These are phyloP conservation scores for Crotalaria pallida DNA, from an alignment of 306 rosid species.

Conservation along the genomic window DNA sequence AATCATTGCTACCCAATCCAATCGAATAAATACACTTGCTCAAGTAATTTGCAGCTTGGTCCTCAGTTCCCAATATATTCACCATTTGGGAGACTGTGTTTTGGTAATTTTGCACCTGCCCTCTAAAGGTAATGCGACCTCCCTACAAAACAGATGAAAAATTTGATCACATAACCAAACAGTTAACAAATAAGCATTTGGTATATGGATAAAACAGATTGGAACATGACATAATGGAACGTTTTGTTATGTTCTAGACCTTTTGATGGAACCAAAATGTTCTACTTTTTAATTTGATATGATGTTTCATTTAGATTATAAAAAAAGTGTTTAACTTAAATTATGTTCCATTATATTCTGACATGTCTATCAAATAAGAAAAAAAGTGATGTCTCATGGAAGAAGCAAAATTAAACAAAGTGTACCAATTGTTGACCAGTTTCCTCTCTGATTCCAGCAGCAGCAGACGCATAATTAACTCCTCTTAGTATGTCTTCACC, in stretches of 20 bases:
- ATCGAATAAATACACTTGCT: conserved; percentile 74
- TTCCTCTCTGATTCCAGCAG: conserved; percentile 97
- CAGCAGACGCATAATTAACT: conserved; percentile 92
- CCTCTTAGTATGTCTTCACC: conserved; percentile 67
- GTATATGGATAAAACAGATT: no score
- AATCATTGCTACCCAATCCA: conserved; percentile 93
- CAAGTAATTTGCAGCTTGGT: conserved; percentile 63
- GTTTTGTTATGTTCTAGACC: no score
- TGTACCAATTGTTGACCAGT: conserved; percentile 82
- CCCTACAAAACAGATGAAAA: conserved; percentile 46
- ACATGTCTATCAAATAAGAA: not conserved
- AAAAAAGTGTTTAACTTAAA: no score
- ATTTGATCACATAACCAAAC: not conserved
- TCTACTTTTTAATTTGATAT: no score
- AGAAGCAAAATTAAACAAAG: not conserved
- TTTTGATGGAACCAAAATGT: no score
- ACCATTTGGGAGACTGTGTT: conserved; percentile 65
- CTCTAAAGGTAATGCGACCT: conserved; percentile 61
- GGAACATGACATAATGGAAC: no score
- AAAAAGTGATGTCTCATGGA: not conserved
- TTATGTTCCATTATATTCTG: no score
- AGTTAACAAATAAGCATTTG: not conserved
- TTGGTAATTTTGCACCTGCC: conserved; percentile 72
- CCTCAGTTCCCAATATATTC: conserved; percentile 56
- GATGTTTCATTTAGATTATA: no score